Evolutionary conservation across 2,329 filamentous ascomycete species (phyloP).

Genomic region (Acarospora socialis): DNA sequence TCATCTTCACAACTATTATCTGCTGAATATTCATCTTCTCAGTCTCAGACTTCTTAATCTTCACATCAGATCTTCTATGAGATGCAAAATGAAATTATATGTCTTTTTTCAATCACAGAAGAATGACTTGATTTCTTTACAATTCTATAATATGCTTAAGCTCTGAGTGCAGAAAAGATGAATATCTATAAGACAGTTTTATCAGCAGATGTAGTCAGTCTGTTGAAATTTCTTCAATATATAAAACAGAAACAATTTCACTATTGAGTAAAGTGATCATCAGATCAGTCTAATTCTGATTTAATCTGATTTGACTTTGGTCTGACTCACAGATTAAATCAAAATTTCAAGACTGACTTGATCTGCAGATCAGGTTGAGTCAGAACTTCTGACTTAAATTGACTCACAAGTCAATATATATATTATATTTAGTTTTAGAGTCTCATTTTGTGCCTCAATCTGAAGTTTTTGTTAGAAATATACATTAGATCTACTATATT

Average conservation of each 20-base stretch:
- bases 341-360: no score
- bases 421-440: no score
- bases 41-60: not conserved
- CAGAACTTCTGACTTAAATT: no score
- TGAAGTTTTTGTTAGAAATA: no score
- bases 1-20: not conserved
- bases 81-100: not conserved
- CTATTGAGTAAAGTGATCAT: not conserved
- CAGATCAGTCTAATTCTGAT: no score
- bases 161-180: not conserved
- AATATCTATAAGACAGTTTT: not conserved
- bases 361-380: no score
- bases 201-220: not conserved
- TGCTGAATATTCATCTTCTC: not conserved
- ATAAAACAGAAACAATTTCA: not conserved
- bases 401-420: no score
- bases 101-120: not conserved
- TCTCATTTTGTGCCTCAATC: no score
- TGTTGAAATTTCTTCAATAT: not conserved
- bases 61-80: not conserved
- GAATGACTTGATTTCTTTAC: not conserved
- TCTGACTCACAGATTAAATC: no score
- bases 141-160: not conserved
- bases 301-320: no score
- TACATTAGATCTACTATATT: no score